phyloP scores from a whole-genome alignment of 1,284 basidiomycete species.

The Butyriboletus regius region DNA sequence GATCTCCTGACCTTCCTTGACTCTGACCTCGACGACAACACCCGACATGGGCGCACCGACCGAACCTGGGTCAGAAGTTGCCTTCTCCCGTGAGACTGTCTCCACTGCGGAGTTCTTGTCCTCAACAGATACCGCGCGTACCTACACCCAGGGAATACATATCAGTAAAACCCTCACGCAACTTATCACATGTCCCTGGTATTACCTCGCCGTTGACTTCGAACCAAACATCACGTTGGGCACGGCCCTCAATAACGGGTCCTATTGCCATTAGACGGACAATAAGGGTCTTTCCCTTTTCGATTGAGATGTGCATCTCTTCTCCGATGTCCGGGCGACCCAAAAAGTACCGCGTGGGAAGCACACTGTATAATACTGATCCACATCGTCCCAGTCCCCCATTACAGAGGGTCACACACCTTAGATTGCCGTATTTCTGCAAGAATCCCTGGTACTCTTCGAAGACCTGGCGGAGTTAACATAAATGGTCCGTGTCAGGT shows the following conservation, averaged over 20 bases:
- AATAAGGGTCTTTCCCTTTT: slow-evolving; percentile 95
- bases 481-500: slow-evolving; percentile 9
- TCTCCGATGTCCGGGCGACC: slow-evolving; percentile 86
- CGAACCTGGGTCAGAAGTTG: slow-evolving; percentile 85
- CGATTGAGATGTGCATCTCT: slow-evolving; percentile 94
- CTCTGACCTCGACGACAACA: slow-evolving; percentile 94
- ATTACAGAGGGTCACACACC: slow-evolving; percentile 40
- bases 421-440: slow-evolving; percentile 92
- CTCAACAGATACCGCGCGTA: slow-evolving; percentile 87
- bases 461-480: slow-evolving; percentile 61
- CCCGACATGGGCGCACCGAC: slow-evolving; percentile 95
- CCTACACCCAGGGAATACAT: slow-evolving; percentile 36
- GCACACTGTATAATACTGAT: slow-evolving; percentile 47
- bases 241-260: slow-evolving; percentile 82
- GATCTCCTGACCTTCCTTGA: slow-evolving; percentile 93
- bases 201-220: slow-evolving; percentile 91
- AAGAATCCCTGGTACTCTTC: slow-evolving; percentile 94
- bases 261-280: slow-evolving; percentile 94
- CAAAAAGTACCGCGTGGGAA: slow-evolving; percentile 96
- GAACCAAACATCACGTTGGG: slow-evolving; percentile 95
- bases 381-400: slow-evolving; percentile 13
- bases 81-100: slow-evolving; percentile 88
- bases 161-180: slow-evolving; percentile 12
- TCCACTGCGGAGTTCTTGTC: slow-evolving; percentile 95
- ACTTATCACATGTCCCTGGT: slow-evolving; percentile 5